Percentiles rank a stretch among this genome's conserved stretches.
Conservation (phyloP, 257 asterid species). For the Euphrasia confusa region DNA sequence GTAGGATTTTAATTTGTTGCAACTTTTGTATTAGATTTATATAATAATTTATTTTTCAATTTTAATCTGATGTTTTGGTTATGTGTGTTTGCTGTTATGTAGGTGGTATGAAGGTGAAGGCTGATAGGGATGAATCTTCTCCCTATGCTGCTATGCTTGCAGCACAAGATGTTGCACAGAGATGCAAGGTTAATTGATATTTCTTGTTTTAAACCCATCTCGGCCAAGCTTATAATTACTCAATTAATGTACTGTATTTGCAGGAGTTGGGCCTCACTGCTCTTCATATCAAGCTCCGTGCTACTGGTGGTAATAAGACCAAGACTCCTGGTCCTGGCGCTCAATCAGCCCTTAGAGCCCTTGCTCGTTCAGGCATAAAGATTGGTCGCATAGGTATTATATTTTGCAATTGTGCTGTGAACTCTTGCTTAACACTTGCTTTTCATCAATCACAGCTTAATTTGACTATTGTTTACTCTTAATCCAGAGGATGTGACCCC, state of each 20-base stretch:
- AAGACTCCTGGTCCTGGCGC: slow-evolving; percentile 99
- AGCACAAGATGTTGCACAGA: slow-evolving; percentile 75
- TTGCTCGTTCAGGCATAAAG: slow-evolving; percentile 95
- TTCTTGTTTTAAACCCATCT: not conserved
- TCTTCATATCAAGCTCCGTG: slow-evolving; percentile 87
- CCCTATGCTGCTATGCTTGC: slow-evolving; percentile 99
- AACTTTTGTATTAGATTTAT: not conserved
- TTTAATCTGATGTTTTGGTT: not conserved
- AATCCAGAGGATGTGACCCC: slow-evolving; percentile 68
- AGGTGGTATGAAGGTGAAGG: slow-evolving; percentile 98
- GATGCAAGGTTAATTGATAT: slow-evolving; percentile 66
- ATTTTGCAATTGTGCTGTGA: slow-evolving; percentile 3
- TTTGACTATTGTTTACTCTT: not conserved
- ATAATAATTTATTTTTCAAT: not conserved
- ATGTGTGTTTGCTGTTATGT: not conserved
- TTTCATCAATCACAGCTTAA: not conserved
- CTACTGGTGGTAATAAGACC: slow-evolving; percentile 94
- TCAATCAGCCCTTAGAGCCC: slow-evolving; percentile 89
- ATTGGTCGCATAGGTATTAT: slow-evolving; percentile 81
- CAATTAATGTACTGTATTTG: slow-evolving; percentile 6
- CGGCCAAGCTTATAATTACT: not conserved
- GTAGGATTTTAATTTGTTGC: no score
- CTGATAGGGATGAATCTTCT: slow-evolving; percentile 92
- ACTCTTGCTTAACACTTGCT: not conserved
- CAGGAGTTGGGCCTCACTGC: slow-evolving; percentile 90